Base-by-base conservation (phyloP, 78 protist genomes). In the Mastigamoeba balamuthi region DNA sequence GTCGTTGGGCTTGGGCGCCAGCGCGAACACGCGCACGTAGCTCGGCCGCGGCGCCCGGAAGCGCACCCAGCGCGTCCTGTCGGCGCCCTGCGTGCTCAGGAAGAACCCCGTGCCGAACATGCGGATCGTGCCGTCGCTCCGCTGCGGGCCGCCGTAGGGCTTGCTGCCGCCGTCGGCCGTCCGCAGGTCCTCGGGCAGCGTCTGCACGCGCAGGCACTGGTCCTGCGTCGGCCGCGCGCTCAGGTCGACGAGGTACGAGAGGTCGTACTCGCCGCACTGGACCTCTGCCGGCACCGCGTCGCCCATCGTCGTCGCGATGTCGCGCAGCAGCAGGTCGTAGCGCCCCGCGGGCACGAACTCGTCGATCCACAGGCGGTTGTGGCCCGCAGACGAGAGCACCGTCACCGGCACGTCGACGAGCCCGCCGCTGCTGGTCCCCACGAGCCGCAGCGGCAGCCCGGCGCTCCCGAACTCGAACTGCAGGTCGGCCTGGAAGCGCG, bases 101-200 rank as follows among this genome's bases (percentile, higher is more conserved):
- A 40, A 70, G 35, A 72, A 40, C 8, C 39, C 64, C 3, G 25
- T 2, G 10, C 40, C 7, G 9, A 53, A 29, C 3, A 78, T 29
- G 36, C 64, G 27, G 30, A 79, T 42, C 66, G 72, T 78, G 44
- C 84, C 84, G 17, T n/a, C 9, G 2, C 17, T 8, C 29, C 38
- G 38, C 43, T 78, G 83, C 41, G 76, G 77, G 36, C 83, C 83
- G 37, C 83, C 83, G 65, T 52, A 52, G 8, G 75, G 75, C 9
- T 17, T 29, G 28, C 72, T 40, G 6, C 71, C 58, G 7, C 69
- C 66, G 0, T 17, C 42, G 9, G 27, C 0, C 6, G 69, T 41
- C 37, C 10, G 40, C 42, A 74, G 2, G 33, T 77, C 82, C 28
- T 66, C 27, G 39, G 83, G 83, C 6, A 78, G 67, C 9, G 36